These are phyloP conservation scores for Coemansia sp. DNA, from an alignment of 192 early-diverging fungal species.

Conservation along the genomic window DNA sequence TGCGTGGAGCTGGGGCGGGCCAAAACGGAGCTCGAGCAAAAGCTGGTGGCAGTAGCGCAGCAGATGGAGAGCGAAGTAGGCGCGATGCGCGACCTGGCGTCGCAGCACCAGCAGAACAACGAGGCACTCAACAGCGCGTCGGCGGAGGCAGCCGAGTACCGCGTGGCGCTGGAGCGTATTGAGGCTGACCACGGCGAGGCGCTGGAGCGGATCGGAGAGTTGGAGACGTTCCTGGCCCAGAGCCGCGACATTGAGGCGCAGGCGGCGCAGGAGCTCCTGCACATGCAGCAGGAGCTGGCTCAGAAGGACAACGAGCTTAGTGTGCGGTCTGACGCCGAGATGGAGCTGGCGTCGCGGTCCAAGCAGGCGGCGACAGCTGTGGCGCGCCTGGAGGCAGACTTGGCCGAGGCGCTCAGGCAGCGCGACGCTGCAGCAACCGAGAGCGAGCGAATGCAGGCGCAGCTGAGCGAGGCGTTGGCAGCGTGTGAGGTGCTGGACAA, in stretches of 20 bases:
- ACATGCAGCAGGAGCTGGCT: slow-evolving; percentile 22
- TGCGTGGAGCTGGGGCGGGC: slow-evolving; percentile 53
- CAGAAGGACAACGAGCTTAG: slow-evolving; percentile 31
- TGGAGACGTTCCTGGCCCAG: slow-evolving; percentile 32
- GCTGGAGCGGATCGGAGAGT: slow-evolving; percentile 22
- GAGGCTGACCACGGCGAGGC: slow-evolving; percentile 31
- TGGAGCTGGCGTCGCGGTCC: slow-evolving; percentile 24
- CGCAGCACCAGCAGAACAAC: slow-evolving; percentile 61
- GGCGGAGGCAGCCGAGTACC: slow-evolving; percentile 56
- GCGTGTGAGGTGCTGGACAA: slow-evolving; percentile 60
- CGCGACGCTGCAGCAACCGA: slow-evolving; percentile 10
- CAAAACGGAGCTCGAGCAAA: slow-evolving; percentile 57
- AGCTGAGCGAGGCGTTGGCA: slow-evolving; percentile 16
- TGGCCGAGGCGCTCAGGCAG: slow-evolving; percentile 16
- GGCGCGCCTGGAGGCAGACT: slow-evolving; percentile 24
- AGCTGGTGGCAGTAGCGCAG: slow-evolving; percentile 61
- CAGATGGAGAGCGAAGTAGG: slow-evolving; percentile 68
- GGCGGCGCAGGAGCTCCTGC: slow-evolving; percentile 23
- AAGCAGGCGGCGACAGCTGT: slow-evolving; percentile 20
- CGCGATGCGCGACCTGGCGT: slow-evolving; percentile 59
- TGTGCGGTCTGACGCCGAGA: slow-evolving; percentile 10
- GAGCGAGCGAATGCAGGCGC: slow-evolving; percentile 16
- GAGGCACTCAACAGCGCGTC: slow-evolving; percentile 60
- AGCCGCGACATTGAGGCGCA: slow-evolving; percentile 22
- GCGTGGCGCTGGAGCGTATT: slow-evolving; percentile 28